Conservation (phyloP, 768 basidiomycete genomes). For the Mycena alexandri region DNA sequence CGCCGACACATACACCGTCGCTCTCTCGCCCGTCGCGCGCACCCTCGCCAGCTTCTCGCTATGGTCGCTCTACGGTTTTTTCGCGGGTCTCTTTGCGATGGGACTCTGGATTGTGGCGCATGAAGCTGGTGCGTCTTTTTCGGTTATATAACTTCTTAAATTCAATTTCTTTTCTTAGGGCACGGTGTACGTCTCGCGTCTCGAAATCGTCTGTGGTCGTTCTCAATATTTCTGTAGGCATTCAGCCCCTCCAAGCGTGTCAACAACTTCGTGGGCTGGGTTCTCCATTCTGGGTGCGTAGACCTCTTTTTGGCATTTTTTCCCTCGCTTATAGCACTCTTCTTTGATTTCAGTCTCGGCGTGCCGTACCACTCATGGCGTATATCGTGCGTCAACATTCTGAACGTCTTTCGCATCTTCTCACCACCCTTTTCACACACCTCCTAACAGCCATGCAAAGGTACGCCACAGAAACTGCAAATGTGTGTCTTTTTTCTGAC, state of each 20-base stretch:
- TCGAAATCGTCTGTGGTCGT: background rate
- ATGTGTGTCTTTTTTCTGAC: background rate
- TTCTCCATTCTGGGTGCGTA: constrained; percentile 88
- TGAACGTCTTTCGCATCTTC: background rate
- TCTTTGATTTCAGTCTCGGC: constrained; percentile 69
- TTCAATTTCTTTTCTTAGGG: no score
- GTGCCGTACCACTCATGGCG: constrained; percentile 99
- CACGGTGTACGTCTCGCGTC: constrained; percentile 60
- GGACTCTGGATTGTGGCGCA: constrained; percentile 73
- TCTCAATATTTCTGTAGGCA: constrained; percentile 74
- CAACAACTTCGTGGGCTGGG: constrained; percentile 94
- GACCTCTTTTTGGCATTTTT: constrained; percentile 34
- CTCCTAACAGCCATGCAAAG: constrained; percentile 11
- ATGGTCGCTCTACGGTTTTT: constrained; percentile 88
- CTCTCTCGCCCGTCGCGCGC: constrained; percentile 73
- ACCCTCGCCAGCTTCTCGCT: constrained; percentile 71
- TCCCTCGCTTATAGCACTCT: constrained; percentile 26
- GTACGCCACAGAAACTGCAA: background rate
- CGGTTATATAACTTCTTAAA: constrained; percentile 69
- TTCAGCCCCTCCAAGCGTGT: constrained; percentile 92
- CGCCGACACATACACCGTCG: constrained; percentile 70
- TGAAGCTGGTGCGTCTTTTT: constrained; percentile 34
- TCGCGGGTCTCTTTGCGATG: constrained; percentile 88
- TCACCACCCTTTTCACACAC: background rate
- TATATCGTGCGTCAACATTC: constrained; percentile 53